A percentile compares a stretch with the other conserved stretches of the same genome.
Evolutionary conservation across 768 basidiomycete species (phyloP).

Genomic region (Collybiopsis luxurians): DNA sequence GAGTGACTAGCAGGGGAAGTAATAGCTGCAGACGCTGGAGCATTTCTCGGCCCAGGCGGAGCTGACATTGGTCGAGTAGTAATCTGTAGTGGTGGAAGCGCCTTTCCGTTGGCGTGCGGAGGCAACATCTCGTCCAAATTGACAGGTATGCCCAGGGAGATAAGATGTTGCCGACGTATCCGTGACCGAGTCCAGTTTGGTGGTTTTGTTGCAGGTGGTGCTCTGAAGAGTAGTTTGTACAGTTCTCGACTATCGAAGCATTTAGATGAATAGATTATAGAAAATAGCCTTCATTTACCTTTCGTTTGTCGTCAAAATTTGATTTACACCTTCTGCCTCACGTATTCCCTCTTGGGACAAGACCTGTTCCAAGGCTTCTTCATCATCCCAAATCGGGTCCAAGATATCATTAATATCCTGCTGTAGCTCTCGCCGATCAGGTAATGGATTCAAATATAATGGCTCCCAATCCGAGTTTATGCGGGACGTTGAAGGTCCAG

Average conservation of each 20-base stretch:
- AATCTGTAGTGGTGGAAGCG: constrained; percentile 79
- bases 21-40: constrained; percentile 27
- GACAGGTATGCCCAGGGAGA: constrained; percentile 88
- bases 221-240: constrained; percentile 68
- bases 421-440: constrained; percentile 53
- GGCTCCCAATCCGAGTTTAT: constrained; percentile 54
- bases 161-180: constrained; percentile 87
- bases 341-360: constrained; percentile 73
- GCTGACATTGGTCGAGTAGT: constrained; percentile 80
- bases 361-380: constrained; percentile 41
- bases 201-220: constrained; percentile 75
- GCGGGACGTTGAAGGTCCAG: constrained; percentile 32
- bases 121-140: constrained; percentile 87
- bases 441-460: constrained; percentile 62
- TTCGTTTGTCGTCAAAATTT: constrained; percentile 71
- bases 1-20: constrained; percentile 40
- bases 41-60: constrained; percentile 61
- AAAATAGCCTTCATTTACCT: constrained; percentile 47
- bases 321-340: constrained; percentile 76
- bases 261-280: constrained; percentile 12
- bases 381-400: constrained; percentile 58
- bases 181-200: constrained; percentile 94
- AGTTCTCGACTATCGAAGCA: constrained; percentile 61
- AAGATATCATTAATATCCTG: constrained; percentile 66
- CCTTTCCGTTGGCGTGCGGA: constrained; percentile 59